Percentiles rank a stretch among this genome's conserved stretches.
Conservation (phyloP, 257 asterid genomes). For the Knoxia roxburghii region DNA sequence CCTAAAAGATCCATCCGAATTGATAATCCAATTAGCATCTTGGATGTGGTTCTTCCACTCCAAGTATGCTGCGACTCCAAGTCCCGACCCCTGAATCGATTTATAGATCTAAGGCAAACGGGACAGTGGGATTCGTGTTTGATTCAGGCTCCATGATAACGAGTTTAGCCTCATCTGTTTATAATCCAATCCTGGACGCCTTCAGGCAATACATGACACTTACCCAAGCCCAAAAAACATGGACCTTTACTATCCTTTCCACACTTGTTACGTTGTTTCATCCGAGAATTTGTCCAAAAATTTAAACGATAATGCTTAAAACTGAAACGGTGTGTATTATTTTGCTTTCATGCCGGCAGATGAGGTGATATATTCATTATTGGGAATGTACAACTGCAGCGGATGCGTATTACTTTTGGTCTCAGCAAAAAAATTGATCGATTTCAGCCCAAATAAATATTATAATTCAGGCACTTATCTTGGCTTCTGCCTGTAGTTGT, state of each 20-base stretch:
- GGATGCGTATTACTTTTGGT: conserved; percentile 61
- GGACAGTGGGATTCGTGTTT: conserved; percentile 8
- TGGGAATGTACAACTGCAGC: conserved; percentile 56
- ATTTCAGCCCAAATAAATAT: conserved; percentile 60
- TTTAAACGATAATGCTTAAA: too few relatives aligned
- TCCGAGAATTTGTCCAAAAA: background rate
- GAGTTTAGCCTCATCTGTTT: background rate
- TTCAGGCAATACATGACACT: background rate
- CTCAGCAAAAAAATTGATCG: conserved; percentile 41
- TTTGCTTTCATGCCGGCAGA: too few relatives aligned
- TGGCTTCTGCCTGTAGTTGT: too few relatives aligned
- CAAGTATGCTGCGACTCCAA: too few relatives aligned
- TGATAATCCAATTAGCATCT: too few relatives aligned
- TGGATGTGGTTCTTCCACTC: too few relatives aligned
- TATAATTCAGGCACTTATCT: too few relatives aligned
- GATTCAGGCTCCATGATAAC: conserved; percentile 19
- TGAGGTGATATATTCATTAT: too few relatives aligned
- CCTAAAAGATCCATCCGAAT: too few relatives aligned
- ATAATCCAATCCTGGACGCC: conserved; percentile 5
- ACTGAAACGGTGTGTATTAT: too few relatives aligned
- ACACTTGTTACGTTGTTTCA: background rate
- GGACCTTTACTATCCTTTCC: background rate
- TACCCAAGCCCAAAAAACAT: too few relatives aligned
- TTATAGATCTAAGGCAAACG: background rate
- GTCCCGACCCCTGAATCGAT: background rate